phyloP scores from a whole-genome alignment of 2,329 filamentous ascomycete species.

The Chlorencoelia australis region DNA sequence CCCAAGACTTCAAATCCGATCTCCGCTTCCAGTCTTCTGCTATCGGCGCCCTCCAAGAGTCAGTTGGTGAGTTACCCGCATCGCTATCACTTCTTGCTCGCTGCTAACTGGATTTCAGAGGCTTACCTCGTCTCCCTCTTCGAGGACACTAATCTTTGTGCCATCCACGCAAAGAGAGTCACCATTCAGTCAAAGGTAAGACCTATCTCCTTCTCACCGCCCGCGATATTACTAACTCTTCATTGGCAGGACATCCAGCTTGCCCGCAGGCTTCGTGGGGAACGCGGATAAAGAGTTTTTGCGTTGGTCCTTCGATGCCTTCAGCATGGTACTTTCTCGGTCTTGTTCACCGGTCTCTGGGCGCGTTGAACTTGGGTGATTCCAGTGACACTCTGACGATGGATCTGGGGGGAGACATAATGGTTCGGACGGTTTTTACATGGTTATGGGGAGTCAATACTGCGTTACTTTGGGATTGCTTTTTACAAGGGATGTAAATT shows the following conservation, averaged over 20 bases:
- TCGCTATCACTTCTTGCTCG: too few species aligned
- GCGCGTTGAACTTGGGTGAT: slow-evolving; percentile 2
- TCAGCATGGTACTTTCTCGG: slow-evolving; percentile 11
- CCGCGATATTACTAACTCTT: slow-evolving; percentile 5
- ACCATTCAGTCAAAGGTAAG: slow-evolving; percentile 73
- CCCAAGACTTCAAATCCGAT: slow-evolving; percentile 89
- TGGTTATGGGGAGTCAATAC: slow-evolving; percentile 20
- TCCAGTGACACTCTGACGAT: slow-evolving; percentile 4
- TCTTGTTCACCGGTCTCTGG: slow-evolving; percentile 6
- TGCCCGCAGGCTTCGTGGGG: slow-evolving; percentile 86
- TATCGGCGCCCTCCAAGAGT: slow-evolving; percentile 95
- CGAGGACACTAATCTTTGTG: slow-evolving; percentile 96
- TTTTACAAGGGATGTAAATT: slow-evolving; percentile 22
- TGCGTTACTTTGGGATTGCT: slow-evolving; percentile 8
- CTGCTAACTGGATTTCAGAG: too few species aligned
- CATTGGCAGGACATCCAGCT: slow-evolving; percentile 85
- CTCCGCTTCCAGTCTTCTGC: slow-evolving; percentile 97
- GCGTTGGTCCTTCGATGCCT: slow-evolving; percentile 7
- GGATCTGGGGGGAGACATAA: slow-evolving; percentile 17
- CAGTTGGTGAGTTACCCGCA: too few species aligned
- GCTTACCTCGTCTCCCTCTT: slow-evolving; percentile 97
- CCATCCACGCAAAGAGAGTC: slow-evolving; percentile 98
- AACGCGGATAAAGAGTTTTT: slow-evolving; percentile 60
- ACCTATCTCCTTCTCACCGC: slow-evolving; percentile 15
- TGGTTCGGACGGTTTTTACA: slow-evolving; percentile 20